Conservation (phyloP, 495 filamentous ascomycete species). For the Penicillium desertorum region DNA sequence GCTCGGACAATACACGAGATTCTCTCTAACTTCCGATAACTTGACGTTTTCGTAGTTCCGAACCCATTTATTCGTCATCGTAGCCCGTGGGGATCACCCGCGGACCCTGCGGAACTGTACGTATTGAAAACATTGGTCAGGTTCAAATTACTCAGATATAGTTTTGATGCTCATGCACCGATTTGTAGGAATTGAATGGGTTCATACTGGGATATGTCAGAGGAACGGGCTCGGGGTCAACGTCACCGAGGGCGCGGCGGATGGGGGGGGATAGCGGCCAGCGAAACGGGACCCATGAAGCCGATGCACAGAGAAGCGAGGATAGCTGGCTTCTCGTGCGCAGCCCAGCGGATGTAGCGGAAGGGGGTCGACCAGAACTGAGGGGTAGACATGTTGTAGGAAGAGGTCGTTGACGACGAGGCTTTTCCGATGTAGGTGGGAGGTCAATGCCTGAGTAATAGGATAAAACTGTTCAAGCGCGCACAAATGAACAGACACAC, state of each 20-base stretch:
- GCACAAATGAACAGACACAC: slow-evolving; percentile 1
- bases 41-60: slow-evolving; percentile 10
- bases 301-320: slow-evolving; percentile 82
- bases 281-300: slow-evolving; percentile 62
- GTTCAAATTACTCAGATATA: not conserved
- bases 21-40: slow-evolving; percentile 7
- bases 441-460: slow-evolving; percentile 5
- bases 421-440: slow-evolving; percentile 13
- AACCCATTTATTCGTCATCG: slow-evolving; percentile 59
- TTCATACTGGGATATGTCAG: slow-evolving; percentile 86
- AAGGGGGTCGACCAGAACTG: slow-evolving; percentile 80
- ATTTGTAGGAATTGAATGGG: not conserved
- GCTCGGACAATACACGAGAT: slow-evolving; percentile 6
- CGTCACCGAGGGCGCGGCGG: slow-evolving; percentile 66
- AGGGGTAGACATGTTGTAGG: slow-evolving; percentile 62
- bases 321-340: slow-evolving; percentile 80
- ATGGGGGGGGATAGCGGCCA: slow-evolving; percentile 68
- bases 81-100: slow-evolving; percentile 71
- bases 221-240: slow-evolving; percentile 67
- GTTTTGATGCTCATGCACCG: not conserved
- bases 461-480: slow-evolving; percentile 8
- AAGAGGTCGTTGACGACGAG: slow-evolving; percentile 19
- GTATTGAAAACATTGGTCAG: slow-evolving; percentile 12
- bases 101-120: slow-evolving; percentile 71
- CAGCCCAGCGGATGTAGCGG: slow-evolving; percentile 81